Conservation (phyloP, 768 basidiomycete species). For the Pulveroboletus sp. region DNA sequence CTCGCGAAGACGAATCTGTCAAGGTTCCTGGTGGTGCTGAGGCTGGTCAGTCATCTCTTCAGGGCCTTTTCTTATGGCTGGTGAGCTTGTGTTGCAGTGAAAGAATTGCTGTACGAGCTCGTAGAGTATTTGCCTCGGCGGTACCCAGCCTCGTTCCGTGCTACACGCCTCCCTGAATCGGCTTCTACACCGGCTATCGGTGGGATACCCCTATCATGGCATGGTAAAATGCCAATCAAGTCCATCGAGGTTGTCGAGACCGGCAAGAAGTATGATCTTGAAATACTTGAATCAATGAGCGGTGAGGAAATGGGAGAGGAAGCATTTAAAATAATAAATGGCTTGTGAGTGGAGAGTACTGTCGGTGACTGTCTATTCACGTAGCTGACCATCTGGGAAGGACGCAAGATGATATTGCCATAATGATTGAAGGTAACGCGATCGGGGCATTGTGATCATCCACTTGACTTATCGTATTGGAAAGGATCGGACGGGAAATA, state of each 20-base stretch:
- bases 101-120: constrained; percentile 68
- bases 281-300: constrained; percentile 27
- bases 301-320: constrained; percentile 39
- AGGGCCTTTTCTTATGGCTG: background rate
- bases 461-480: background rate
- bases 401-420: constrained; percentile 55
- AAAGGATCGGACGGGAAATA: constrained; percentile 65
- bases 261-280: constrained; percentile 50
- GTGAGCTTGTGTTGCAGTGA: constrained; percentile 36
- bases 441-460: background rate
- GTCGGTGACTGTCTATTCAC: background rate
- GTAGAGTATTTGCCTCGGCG: constrained; percentile 65
- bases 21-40: constrained; percentile 29
- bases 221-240: constrained; percentile 48
- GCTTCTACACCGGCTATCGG: constrained; percentile 17
- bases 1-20: constrained; percentile 41
- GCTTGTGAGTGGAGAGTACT: constrained; percentile 47
- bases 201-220: constrained; percentile 35
- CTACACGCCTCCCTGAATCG: constrained; percentile 37
- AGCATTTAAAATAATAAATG: constrained; percentile 60
- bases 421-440: constrained; percentile 56
- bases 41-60: constrained; percentile 24
- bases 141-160: constrained; percentile 58
- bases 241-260: constrained; percentile 53
- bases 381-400: constrained; percentile 24